Base-by-base conservation (phyloP, 2,329 filamentous ascomycete species). In the Nigrograna mackinnonii region DNA sequence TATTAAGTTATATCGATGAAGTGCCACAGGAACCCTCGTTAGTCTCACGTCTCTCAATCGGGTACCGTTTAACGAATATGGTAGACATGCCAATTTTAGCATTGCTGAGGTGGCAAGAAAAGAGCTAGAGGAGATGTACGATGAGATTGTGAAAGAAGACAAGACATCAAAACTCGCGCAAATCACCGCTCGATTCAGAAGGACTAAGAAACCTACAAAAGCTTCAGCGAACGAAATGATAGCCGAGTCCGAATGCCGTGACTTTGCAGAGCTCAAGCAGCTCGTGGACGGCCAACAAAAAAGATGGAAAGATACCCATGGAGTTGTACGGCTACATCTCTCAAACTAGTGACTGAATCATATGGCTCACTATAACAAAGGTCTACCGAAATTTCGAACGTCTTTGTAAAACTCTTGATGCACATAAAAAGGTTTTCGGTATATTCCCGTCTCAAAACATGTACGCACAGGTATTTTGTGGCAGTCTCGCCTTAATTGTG, bases 381-480 rank as follows among this genome's bases (percentile, higher is more conserved):
- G 24, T 28, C 5, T 35, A 22, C 12, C 24, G 16, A 13, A 17
- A 26, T 11, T 37, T 38, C 40, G 36, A 41, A 14, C 31, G 37
- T 6, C 11, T 50, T 2, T 50, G 48, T 17, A 19, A 30, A 9
- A 37, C 14, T 18, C 31, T 48, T 4, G 37, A 50, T 35, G 39
- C 24, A 7, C 48, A 50, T 19, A 38, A 41, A 28, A 34, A 35
- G 9, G 24, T 39, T 11, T 43, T 50, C 9, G 13, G 17, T 11
- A 35, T 50, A 1, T 47, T 43, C 22, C 49, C 49, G 14, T 41
- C 39, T 12, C 40, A 49, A 14, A 46, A 41, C 21, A 22, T 31
- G 2, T 52, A 52, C 32, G 35, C 43, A 4, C 43, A 46, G n/a
- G 38, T 37, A 3, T 36, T 49, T 11, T 43, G 37, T 19, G 49